A percentile compares a stretch with the other conserved stretches of the same genome.
Evolutionary conservation across 169 alveolate species (phyloP).

Genomic region (Eimeria necatrix): DNA sequence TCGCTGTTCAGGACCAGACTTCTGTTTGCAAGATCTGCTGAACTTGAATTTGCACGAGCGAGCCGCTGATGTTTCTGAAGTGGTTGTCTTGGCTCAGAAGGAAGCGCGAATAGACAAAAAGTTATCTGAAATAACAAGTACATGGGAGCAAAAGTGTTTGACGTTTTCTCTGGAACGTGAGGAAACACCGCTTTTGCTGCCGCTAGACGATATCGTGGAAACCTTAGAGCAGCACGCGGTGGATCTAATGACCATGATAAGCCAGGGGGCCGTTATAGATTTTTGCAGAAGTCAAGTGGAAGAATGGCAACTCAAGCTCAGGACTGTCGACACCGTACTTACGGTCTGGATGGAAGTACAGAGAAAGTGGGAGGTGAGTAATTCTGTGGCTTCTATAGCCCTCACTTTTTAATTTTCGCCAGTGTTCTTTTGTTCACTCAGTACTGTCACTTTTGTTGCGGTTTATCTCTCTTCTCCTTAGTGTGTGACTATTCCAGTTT

Average conservation of each 20-base stretch:
- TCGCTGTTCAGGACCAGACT: slow-evolving; percentile 87
- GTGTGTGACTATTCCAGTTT: no score
- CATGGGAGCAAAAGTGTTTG: slow-evolving; percentile 95
- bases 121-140: slow-evolving; percentile 91
- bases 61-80: slow-evolving; percentile 96
- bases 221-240: slow-evolving; percentile 87
- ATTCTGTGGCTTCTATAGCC: no score
- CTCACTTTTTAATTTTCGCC: no score
- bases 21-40: slow-evolving; percentile 95
- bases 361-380: slow-evolving; percentile 92
- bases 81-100: slow-evolving; percentile 96
- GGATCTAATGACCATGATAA: slow-evolving; percentile 94
- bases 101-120: slow-evolving; percentile 97
- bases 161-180: slow-evolving; percentile 92
- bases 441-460: no score
- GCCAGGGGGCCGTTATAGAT: slow-evolving; percentile 93
- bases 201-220: slow-evolving; percentile 91
- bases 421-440: no score
- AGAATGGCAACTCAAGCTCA: slow-evolving; percentile 93
- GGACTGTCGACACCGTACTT: slow-evolving; percentile 95
- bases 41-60: slow-evolving; percentile 93
- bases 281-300: slow-evolving; percentile 93
- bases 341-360: slow-evolving; percentile 97
- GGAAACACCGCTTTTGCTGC: slow-evolving; percentile 93
- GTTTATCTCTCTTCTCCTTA: no score